Percentiles rank a stretch among this genome's conserved stretches.
Evolutionary conservation across 164 flowering plant genomes (phyloP).

Genomic region (Paratinospora sagittata): DNA sequence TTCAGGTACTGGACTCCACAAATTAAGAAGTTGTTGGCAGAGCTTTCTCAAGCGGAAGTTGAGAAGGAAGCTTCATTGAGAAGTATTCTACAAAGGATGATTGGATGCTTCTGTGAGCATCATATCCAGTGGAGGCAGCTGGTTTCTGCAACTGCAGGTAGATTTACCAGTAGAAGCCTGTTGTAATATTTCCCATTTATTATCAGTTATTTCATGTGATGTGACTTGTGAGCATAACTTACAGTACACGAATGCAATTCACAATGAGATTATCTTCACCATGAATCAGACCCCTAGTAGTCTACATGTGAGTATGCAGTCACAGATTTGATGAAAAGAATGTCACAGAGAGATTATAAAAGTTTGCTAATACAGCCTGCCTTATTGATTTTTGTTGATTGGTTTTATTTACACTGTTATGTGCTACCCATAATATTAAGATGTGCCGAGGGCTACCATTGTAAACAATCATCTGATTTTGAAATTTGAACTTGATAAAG

Average conservation of each 20-base stretch:
- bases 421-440: too few species aligned
- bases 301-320: neutral
- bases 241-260: neutral
- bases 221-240: neutral
- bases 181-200: neutral
- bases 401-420: too few species aligned
- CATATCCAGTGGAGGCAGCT: constrained; percentile 79
- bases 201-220: neutral
- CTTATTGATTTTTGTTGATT: too few species aligned
- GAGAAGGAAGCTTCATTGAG: constrained; percentile 77
- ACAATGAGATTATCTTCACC: neutral
- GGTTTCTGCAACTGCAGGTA: constrained; percentile 77
- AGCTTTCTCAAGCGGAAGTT: constrained; percentile 77
- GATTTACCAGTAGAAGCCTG: neutral
- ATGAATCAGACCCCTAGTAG: neutral
- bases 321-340: too few species aligned
- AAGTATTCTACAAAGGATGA: constrained; percentile 72
- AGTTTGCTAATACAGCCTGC: too few species aligned
- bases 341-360: too few species aligned
- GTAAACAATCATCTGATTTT: too few species aligned
- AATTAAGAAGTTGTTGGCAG: constrained; percentile 57
- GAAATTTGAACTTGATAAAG: too few species aligned
- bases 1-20: constrained; percentile 88
- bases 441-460: too few species aligned
- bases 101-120: constrained; percentile 71